Percentiles rank a stretch among this genome's conserved stretches.
Evolutionary conservation across 1,139 yeast species (phyloP).

Genomic region (Hanseniaspora uvarum): DNA sequence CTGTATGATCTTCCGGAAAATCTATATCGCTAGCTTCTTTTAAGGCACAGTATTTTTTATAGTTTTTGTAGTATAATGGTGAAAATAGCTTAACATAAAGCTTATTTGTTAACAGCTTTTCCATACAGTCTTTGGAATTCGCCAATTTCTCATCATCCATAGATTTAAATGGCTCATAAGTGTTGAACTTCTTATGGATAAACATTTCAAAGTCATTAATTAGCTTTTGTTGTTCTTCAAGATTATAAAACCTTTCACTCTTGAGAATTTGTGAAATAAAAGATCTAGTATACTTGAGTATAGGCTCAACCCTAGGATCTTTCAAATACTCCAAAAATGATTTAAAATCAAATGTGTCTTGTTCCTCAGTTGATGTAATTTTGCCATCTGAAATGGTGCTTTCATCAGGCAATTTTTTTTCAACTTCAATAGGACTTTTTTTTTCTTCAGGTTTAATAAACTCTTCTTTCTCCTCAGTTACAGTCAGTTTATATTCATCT

Average conservation of each 20-base stretch:
- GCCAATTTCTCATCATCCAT: constrained; percentile 52
- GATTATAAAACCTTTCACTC: constrained; percentile 50
- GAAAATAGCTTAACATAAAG: constrained; percentile 70
- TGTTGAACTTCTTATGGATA: constrained; percentile 53
- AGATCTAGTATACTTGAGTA: constrained; percentile 73
- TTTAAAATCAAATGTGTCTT: constrained; percentile 53
- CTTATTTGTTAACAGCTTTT: constrained; percentile 82
- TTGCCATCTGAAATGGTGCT: neutral
- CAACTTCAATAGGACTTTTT: neutral
- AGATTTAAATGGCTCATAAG: constrained; percentile 64
- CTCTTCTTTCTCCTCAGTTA: neutral
- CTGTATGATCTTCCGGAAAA: constrained; percentile 42
- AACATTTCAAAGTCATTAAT: constrained; percentile 64
- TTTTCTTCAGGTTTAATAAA: neutral
- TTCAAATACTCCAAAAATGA: constrained; percentile 62
- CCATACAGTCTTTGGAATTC: constrained; percentile 83
- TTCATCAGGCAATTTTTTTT: neutral
- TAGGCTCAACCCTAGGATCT: constrained; percentile 73
- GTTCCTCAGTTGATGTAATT: constrained; percentile 18
- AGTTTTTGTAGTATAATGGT: constrained; percentile 39
- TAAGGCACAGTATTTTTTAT: constrained; percentile 33
- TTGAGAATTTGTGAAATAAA: constrained; percentile 66
- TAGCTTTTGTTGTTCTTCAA: constrained; percentile 67
- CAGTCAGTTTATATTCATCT: neutral
- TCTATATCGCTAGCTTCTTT: constrained; percentile 28